phyloP scores from a whole-genome alignment of 164 flowering plant species.

The Malania oleifera region DNA sequence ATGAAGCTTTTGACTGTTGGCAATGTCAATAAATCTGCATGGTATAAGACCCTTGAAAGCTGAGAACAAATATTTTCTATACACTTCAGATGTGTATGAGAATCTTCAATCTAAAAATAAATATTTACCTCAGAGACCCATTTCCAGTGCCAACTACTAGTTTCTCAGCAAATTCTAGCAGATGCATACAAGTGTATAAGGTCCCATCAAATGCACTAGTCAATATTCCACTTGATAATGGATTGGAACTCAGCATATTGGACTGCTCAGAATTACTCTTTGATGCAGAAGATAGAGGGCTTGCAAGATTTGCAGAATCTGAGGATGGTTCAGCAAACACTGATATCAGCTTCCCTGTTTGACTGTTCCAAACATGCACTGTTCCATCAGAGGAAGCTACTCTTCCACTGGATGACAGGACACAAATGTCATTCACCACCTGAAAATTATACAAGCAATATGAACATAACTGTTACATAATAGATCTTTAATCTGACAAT shows the following conservation, averaged over 20 bases:
- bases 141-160: conserved; percentile 86
- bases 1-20: conserved; percentile 76
- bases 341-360: conserved; percentile 67
- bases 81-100: neutral
- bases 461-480: neutral
- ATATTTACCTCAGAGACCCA: conserved; percentile 77
- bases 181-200: conserved; percentile 87
- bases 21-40: conserved; percentile 78
- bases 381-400: conserved; percentile 98
- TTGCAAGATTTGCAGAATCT: conserved; percentile 38
- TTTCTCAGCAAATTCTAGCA: conserved; percentile 43
- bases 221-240: conserved; percentile 63
- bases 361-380: conserved; percentile 89
- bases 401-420: conserved; percentile 66
- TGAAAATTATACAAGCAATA: conserved; percentile 30
- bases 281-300: conserved; percentile 33
- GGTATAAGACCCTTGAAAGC: conserved; percentile 5
- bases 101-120: neutral
- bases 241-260: conserved; percentile 52
- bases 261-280: conserved; percentile 46
- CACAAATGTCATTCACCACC: conserved; percentile 86
- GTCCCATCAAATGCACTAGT: conserved; percentile 71
- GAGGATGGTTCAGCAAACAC: conserved; percentile 57
- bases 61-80: neutral
- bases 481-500: too few relatives aligned